Evolutionary conservation across 495 filamentous ascomycete species (phyloP), one percentile per base, ranked within the genome.

Genomic region (Echria macrotheca): DNA sequence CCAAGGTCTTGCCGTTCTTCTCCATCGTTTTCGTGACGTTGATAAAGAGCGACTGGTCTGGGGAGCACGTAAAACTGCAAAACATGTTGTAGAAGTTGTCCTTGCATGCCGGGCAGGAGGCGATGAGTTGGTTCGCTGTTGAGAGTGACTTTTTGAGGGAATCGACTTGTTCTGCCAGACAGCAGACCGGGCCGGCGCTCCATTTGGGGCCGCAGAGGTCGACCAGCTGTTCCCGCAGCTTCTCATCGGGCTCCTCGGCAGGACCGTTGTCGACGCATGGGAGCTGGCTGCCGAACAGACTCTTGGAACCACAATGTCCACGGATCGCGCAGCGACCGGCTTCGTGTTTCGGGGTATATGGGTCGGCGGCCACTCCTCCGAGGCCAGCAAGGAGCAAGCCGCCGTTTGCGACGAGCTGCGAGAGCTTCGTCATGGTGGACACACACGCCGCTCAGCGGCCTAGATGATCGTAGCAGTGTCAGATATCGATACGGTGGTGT

Each of bases 1-100:
- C 90, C 18, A 89, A 69, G 25, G 66, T 69, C 62, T 94, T 94
- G 4, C 78, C 78, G 28, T 75, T 82, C 36, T 78, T 74, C 52
- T 76, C 68, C 54, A 81, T 68, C 1, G 85, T 86, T 42, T 83
- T 69, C 5, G 93, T 96, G 33, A 98, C 85, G 61, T 98, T 98
- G 60, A 97, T 71, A 58, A 98, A 98, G 1, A 96, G 74, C 4
- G 88, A 95, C 65, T 98, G 93, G 60, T 97, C 84, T 7, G 94
- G 91, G 8, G 94, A 97, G 72, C 93, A 98, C 15, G 90, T 96
- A 55, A 98, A 95, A 4, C 88, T 89, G 70, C 93, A 98, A 60
- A 98, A 98, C 36, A 94, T 79, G 72, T 97, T 90, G 76, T 86
- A 96, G 69, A 98, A 98, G 70, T 98, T 98, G 44, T 85, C 83